A percentile compares a stretch with the other conserved stretches of the same genome.
These are phyloP conservation scores for Karstenula rhodostoma DNA, from an alignment of 2,329 filamentous ascomycete species.

Conservation along the genomic window DNA sequence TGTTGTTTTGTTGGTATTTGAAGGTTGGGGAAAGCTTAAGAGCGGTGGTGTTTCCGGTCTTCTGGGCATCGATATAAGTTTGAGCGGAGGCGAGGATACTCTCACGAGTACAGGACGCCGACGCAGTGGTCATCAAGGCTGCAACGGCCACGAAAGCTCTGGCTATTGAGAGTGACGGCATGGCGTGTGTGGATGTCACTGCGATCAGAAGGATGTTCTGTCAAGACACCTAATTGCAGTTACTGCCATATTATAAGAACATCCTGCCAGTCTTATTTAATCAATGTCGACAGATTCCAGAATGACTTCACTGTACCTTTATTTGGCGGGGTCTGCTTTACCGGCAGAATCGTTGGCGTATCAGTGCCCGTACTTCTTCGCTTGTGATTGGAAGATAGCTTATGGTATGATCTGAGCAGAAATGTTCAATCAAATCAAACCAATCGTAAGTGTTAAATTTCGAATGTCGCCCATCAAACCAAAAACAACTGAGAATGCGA, in stretches of 20 bases:
- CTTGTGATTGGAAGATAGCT: conserved; percentile 29
- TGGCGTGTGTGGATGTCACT: background rate
- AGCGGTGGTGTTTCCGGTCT: conserved; percentile 23
- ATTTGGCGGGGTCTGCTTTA: conserved; percentile 16
- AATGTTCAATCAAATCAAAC: conserved; percentile 3
- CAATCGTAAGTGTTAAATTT: background rate
- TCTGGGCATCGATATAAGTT: conserved; percentile 36
- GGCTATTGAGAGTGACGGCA: conserved; percentile 4
- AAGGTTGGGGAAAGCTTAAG: conserved; percentile 37
- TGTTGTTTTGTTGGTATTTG: conserved; percentile 43
- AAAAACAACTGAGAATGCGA: background rate
- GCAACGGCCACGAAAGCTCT: conserved; percentile 4
- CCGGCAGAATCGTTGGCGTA: conserved; percentile 22
- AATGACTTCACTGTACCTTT: conserved; percentile 10
- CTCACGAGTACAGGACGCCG: conserved; percentile 35
- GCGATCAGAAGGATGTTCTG: background rate
- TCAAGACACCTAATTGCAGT: background rate
- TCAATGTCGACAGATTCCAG: background rate
- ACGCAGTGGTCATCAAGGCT: background rate
- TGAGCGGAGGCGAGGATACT: conserved; percentile 35
- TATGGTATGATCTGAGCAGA: conserved; percentile 20
- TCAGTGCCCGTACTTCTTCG: conserved; percentile 22
- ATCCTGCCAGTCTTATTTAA: background rate
- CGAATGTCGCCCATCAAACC: background rate
- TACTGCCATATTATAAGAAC: background rate